Evolutionary conservation across 2,329 filamentous ascomycete genomes (phyloP).

Genomic region (Metarhizium sp.): DNA sequence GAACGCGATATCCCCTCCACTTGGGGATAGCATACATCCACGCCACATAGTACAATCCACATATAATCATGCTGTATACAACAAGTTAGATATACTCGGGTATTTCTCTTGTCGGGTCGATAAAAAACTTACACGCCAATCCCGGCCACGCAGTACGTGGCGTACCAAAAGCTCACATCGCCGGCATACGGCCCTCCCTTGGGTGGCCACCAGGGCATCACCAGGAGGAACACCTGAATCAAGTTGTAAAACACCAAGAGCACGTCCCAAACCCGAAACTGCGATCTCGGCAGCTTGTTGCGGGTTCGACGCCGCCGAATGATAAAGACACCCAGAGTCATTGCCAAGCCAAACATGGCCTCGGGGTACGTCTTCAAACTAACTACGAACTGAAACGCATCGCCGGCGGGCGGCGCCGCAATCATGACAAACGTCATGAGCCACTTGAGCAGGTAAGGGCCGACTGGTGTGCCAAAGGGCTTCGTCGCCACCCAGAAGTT

Average conservation of each 20-base stretch:
- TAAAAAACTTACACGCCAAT: slow-evolving; percentile 47
- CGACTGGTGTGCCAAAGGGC: slow-evolving; percentile 54
- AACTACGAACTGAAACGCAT: slow-evolving; percentile 57
- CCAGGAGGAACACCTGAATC: slow-evolving; percentile 50
- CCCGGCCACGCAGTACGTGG: slow-evolving; percentile 56
- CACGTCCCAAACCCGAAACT: slow-evolving; percentile 51
- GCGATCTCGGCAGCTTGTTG: slow-evolving; percentile 34
- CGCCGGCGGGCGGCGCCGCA: slow-evolving; percentile 48
- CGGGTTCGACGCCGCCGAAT: slow-evolving; percentile 45
- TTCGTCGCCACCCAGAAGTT: slow-evolving; percentile 52
- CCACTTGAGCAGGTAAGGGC: slow-evolving; percentile 51
- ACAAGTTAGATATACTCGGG: not conserved
- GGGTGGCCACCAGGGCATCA: slow-evolving; percentile 66
- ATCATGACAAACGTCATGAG: slow-evolving; percentile 50
- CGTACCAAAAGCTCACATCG: slow-evolving; percentile 66
- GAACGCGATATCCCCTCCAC: slow-evolving; percentile 41
- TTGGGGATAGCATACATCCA: slow-evolving; percentile 50
- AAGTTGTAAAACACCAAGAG: slow-evolving; percentile 50
- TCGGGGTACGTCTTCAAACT: slow-evolving; percentile 49
- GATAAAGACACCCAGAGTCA: slow-evolving; percentile 48
- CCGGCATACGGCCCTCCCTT: slow-evolving; percentile 47
- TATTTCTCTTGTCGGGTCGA: not conserved
- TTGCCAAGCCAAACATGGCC: slow-evolving; percentile 46
- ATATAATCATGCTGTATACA: slow-evolving; percentile 34
- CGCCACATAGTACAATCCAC: slow-evolving; percentile 46